These are phyloP conservation scores for Penicillium sp. DNA, from an alignment of 2,329 filamentous ascomycete genomes.

Conservation along the genomic window DNA sequence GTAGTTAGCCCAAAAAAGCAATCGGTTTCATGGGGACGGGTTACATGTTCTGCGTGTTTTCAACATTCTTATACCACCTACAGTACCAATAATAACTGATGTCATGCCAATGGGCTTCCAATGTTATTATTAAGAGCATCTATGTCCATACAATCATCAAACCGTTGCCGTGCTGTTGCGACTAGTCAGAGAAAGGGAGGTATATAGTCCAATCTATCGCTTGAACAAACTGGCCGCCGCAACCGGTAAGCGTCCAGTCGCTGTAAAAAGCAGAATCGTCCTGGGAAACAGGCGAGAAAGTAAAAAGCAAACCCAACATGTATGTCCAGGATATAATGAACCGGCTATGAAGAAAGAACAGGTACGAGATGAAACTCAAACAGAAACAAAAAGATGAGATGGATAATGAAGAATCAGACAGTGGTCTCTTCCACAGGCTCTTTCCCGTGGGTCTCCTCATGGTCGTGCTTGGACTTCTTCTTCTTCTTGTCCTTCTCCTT, in stretches of 20 bases:
- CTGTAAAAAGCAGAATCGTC: conserved; percentile 3
- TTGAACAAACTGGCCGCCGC: conserved; percentile 5
- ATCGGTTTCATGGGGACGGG: background rate
- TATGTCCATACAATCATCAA: conserved; percentile 2
- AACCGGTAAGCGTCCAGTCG: background rate
- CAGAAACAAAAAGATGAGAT: background rate
- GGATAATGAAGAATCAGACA: conserved; percentile 7
- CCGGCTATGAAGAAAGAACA: conserved; percentile 1
- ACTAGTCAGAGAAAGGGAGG: conserved; percentile 3
- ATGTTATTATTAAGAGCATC: background rate
- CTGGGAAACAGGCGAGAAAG: background rate
- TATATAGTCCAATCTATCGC: conserved; percentile 19
- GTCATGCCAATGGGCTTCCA: background rate
- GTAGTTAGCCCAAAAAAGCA: no score
- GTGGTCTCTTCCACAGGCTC: conserved; percentile 11
- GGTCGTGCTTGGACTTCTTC: conserved; percentile 42
- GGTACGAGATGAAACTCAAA: background rate
- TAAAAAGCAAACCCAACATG: conserved; percentile 5
- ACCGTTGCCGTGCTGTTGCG: background rate
- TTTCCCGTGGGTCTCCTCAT: conserved; percentile 12
- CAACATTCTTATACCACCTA: background rate
- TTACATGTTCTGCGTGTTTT: background rate
- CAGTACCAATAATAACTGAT: background rate
- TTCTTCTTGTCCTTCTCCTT: conserved; percentile 64
- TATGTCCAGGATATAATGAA: conserved; percentile 14